phyloP scores from a whole-genome alignment of 345 rosid genomes.

The Dipteronia dyeriana region DNA sequence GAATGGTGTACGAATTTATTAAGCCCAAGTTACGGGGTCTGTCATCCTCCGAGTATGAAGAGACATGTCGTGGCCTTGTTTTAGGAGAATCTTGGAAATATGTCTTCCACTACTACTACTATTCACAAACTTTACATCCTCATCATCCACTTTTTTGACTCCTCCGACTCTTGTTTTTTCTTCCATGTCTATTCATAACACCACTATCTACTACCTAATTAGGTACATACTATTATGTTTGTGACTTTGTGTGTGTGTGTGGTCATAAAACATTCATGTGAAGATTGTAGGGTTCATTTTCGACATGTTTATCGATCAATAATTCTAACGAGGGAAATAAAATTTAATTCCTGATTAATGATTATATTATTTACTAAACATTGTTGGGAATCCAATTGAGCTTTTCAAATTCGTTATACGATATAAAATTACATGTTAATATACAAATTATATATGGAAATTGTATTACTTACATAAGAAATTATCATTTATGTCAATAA shows the following conservation, averaged over 20 bases:
- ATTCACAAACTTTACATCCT: background rate
- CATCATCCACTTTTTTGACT: constrained; percentile 14
- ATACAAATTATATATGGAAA: constrained; percentile 19
- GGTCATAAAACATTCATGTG: background rate
- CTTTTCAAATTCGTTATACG: too few relatives aligned
- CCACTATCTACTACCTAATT: background rate
- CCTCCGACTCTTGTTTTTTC: background rate
- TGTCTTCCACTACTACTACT: constrained; percentile 18
- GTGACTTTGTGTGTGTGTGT: background rate
- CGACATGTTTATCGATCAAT: too few relatives aligned
- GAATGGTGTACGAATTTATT: too few relatives aligned
- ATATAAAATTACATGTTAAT: background rate
- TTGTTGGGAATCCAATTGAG: background rate
- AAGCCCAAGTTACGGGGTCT: constrained; percentile 13
- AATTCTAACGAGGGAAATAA: too few relatives aligned
- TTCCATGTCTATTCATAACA: background rate
- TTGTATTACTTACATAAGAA: constrained; percentile 9
- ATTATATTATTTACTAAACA: too few relatives aligned
- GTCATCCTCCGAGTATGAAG: constrained; percentile 24
- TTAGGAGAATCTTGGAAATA: constrained; percentile 32
- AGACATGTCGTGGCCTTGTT: constrained; percentile 26
- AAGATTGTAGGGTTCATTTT: too few relatives aligned
- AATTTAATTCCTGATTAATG: too few relatives aligned
- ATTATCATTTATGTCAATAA: background rate
- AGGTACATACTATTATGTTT: background rate